phyloP scores from a whole-genome alignment of 2,329 filamentous ascomycete species.

The Pseudogymnoascus sp. region DNA sequence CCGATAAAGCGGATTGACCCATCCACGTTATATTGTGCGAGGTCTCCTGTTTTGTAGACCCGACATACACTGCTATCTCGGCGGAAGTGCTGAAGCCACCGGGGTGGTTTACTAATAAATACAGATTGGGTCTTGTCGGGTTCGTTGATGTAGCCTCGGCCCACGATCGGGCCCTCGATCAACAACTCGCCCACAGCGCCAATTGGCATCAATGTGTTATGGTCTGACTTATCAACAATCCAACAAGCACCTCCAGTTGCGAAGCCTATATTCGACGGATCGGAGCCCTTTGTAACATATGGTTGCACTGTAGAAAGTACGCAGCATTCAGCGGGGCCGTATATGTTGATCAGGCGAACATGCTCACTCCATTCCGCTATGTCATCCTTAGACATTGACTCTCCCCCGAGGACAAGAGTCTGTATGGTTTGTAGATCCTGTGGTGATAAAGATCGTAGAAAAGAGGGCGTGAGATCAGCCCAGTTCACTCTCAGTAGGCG shows the following conservation, averaged over 20 bases:
- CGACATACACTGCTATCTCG: too few species aligned
- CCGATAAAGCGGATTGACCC: conserved; percentile 54
- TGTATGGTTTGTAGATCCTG: conserved; percentile 23
- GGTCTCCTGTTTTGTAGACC: conserved; percentile 58
- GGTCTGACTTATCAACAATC: conserved; percentile 15
- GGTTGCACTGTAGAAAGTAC: too few species aligned
- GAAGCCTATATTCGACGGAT: conserved; percentile 6
- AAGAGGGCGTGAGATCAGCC: background rate
- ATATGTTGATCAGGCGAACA: background rate
- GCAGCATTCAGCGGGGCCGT: too few species aligned
- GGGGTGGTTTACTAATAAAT: conserved; percentile 5
- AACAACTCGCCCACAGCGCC: conserved; percentile 19
- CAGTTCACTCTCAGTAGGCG: too few species aligned
- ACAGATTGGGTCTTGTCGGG: conserved; percentile 14
- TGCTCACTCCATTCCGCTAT: background rate
- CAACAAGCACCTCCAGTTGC: conserved; percentile 13
- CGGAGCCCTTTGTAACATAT: too few species aligned
- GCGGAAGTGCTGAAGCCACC: too few species aligned
- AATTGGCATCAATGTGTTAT: conserved; percentile 15
- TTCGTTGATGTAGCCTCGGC: conserved; percentile 20
- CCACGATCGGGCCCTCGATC: conserved; percentile 20
- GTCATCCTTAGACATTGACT: conserved; percentile 12
- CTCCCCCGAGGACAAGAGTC: conserved; percentile 18
- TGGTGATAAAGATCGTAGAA: conserved; percentile 26
- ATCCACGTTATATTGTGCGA: conserved; percentile 52